Percentiles rank a stretch among this genome's conserved stretches.
These are phyloP conservation scores for Nothophytophthora sp. DNA, from an alignment of 352 stramenopile genomes.

Conservation along the genomic window DNA sequence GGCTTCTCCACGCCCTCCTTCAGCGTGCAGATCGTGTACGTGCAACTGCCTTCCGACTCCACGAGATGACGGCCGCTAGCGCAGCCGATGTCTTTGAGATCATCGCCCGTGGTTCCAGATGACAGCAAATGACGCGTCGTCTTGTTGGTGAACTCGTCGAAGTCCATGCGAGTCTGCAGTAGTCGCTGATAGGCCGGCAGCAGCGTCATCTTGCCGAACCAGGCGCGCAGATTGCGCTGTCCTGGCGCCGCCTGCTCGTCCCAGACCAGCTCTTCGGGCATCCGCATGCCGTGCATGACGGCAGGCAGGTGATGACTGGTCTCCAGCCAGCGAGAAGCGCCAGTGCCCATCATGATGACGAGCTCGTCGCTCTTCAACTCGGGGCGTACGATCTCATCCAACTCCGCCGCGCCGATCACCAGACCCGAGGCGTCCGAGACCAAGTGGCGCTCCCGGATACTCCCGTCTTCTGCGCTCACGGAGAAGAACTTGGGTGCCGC, in stretches of 20 bases:
- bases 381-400: conserved; percentile 36
- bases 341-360: conserved; percentile 59
- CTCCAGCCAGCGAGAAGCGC: conserved; percentile 43
- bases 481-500: conserved; percentile 49
- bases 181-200: conserved; percentile 47
- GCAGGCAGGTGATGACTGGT: conserved; percentile 42
- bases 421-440: conserved; percentile 37
- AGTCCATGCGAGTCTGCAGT: conserved; percentile 27
- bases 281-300: conserved; percentile 65
- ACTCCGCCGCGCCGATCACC: conserved; percentile 31
- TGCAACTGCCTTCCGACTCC: conserved; percentile 40
- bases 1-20: conserved; percentile 23
- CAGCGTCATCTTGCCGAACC: conserved; percentile 69
- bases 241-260: conserved; percentile 6
- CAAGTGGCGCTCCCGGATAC: conserved; percentile 23
- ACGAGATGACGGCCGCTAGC: conserved; percentile 39
- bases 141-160: conserved; percentile 37
- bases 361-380: conserved; percentile 55
- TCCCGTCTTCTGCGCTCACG: conserved; percentile 14
- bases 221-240: conserved; percentile 40
- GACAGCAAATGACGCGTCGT: conserved; percentile 38
- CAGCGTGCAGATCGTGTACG: conserved; percentile 29
- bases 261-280: conserved; percentile 31
- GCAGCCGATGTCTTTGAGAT: conserved; percentile 46
- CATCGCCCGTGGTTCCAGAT: conserved; percentile 6